phyloP scores from a whole-genome alignment of 495 filamentous ascomycete species.

The Umbilicaria muhlenbergii region DNA sequence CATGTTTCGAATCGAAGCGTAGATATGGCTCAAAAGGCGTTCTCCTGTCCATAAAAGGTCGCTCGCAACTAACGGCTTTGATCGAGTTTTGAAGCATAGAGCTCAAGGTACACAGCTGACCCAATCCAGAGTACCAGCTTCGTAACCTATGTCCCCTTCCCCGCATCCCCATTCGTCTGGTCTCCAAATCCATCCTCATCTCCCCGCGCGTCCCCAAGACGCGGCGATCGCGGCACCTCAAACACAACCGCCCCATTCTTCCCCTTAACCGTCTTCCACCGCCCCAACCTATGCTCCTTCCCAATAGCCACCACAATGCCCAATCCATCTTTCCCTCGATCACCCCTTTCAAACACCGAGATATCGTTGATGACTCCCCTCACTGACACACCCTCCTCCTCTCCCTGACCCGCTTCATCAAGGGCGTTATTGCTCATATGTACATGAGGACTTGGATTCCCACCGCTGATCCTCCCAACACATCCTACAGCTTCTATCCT shows the following conservation, averaged over 20 bases:
- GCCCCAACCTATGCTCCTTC: conserved; percentile 69
- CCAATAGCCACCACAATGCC: conserved; percentile 72
- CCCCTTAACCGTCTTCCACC: conserved; percentile 54
- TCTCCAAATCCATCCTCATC: too few species aligned
- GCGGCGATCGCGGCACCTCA: conserved; percentile 49
- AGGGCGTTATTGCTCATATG: conserved; percentile 10
- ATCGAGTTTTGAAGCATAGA: too few species aligned
- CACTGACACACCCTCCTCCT: conserved; percentile 24
- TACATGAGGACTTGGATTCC: not conserved
- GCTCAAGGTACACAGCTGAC: too few species aligned
- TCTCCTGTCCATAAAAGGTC: too few species aligned
- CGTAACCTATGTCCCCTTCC: too few species aligned
- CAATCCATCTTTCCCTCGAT: conserved; percentile 51
- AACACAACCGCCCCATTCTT: conserved; percentile 70
- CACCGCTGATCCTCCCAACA: conserved; percentile 18
- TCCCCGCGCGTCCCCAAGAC: conserved; percentile 13
- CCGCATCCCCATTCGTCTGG: too few species aligned
- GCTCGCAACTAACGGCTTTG: too few species aligned
- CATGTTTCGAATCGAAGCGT: too few species aligned
- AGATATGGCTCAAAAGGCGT: too few species aligned
- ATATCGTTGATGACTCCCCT: conserved; percentile 78
- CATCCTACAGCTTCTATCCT: conserved; percentile 56
- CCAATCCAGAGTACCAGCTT: too few species aligned
- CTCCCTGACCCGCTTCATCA: conserved; percentile 12
- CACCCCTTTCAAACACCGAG: conserved; percentile 63